Evolutionary conservation across 2,329 filamentous ascomycete species (phyloP), one percentile per base, ranked within the genome.

Genomic region (Aspergillus nomiae): DNA sequence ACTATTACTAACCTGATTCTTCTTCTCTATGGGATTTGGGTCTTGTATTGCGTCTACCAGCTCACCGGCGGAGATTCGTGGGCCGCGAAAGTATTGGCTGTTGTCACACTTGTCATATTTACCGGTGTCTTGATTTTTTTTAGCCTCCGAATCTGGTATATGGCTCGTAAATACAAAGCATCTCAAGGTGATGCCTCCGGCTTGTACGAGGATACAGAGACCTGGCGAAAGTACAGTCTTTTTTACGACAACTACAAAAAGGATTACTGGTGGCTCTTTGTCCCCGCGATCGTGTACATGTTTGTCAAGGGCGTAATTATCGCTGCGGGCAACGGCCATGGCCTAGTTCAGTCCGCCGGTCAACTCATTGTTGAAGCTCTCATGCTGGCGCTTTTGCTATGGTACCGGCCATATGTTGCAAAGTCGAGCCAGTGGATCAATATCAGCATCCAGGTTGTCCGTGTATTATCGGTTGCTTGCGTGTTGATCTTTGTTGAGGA

Each of bases 191-290:
- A 94, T 73, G 79, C 86, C 0, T 83, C 85, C 19, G 87, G 83
- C 14, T 84, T 99, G 10, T 98, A 93, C 78, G 91, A 97, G 64
- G 86, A 98, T 80, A 96, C 95, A 83, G 87, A 90, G 63, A 89
- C 90, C 46, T 97, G 95, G 94, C 85, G 92, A 76, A 96, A 95
- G 82, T 99, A 99, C 85, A 95, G 92, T 72, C 85, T 97, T 65
- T 98, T 99, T 81, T 99, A 99, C 82, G 95, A 98, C 73, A 90
- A 90, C 70, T 98, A 97, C 84, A 93, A 92, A 82, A 92, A 91
- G 78, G 88, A 89, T 70, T 97, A 94, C 82, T 99, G 95, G 95
- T 98, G 94, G 94, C 80, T 97, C 28, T 98, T 99, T 75, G 85
- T 98, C 16, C 95, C 95, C 0, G 84, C 86, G 65, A 97, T 98